Evolutionary conservation across 345 rosid species (phyloP).

Genomic region (Punica granatum): DNA sequence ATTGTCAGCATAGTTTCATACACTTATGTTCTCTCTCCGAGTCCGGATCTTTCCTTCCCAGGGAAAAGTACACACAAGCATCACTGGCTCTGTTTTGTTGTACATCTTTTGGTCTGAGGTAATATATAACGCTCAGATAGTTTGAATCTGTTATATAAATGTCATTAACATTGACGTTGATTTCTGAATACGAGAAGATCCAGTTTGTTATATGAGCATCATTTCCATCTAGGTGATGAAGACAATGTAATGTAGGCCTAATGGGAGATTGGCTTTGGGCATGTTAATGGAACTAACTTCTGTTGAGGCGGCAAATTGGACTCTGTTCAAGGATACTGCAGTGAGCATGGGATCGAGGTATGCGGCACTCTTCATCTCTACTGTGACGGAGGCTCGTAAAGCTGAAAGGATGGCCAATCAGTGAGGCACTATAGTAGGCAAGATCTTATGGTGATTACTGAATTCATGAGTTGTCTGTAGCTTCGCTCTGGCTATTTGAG

Average conservation of each 20-base stretch:
- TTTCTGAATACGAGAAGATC: too few species aligned
- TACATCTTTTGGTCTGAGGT: too few species aligned
- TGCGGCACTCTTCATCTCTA: background rate
- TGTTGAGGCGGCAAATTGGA: background rate
- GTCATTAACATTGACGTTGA: too few species aligned
- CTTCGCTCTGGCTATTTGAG: background rate
- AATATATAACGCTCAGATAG: too few species aligned
- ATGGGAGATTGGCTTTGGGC: background rate
- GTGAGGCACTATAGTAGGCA: background rate
- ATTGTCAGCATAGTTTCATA: background rate
- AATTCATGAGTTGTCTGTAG: too few species aligned
- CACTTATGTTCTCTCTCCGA: background rate
- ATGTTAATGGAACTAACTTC: background rate
- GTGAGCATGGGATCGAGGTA: background rate
- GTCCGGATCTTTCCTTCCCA: background rate
- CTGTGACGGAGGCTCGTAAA: too few species aligned
- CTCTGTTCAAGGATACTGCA: background rate
- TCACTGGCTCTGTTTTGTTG: background rate
- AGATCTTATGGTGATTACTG: background rate
- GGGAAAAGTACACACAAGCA: background rate
- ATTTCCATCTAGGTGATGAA: too few species aligned
- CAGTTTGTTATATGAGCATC: too few species aligned
- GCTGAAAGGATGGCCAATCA: too few species aligned
- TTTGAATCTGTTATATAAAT: too few species aligned
- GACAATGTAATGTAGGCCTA: background rate